phyloP scores from a whole-genome alignment of 1,139 yeast species.

The Candida albicans region DNA sequence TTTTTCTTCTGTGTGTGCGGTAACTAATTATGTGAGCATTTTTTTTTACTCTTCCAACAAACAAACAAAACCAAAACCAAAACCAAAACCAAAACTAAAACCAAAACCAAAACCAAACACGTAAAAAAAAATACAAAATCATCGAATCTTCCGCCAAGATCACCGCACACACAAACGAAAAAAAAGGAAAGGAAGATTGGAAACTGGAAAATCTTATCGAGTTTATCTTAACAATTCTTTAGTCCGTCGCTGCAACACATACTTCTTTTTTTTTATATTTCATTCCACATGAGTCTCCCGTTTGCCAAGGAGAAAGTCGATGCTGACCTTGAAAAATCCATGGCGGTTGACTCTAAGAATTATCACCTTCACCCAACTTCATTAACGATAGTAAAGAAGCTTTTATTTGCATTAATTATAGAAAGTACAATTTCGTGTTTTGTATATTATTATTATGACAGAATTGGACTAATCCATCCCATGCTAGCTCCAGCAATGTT shows the following conservation, averaged over 20 bases:
- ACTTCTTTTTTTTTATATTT: not conserved
- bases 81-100: no score
- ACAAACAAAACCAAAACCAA: no score
- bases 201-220: no score
- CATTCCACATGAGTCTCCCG: slow-evolving; percentile 13
- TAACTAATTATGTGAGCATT: no score
- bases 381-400: slow-evolving; percentile 16
- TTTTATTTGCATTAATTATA: slow-evolving; percentile 20
- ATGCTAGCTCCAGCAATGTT: slow-evolving; percentile 43
- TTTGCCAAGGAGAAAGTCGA: slow-evolving; percentile 13
- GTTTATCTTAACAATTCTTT: no score
- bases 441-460: slow-evolving; percentile 31
- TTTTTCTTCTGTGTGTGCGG: no score
- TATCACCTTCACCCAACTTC: slow-evolving; percentile 23
- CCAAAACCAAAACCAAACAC: no score
- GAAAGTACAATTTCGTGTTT: slow-evolving; percentile 25
- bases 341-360: slow-evolving; percentile 3
- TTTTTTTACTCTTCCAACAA: no score
- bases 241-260: not conserved
- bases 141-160: no score
- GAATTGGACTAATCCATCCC: slow-evolving; percentile 21
- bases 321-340: slow-evolving; percentile 16
- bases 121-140: no score
- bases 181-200: no score
- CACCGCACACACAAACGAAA: no score